Conservation (phyloP, 208 protist genomes). For the Blastocrithidia nonstop region DNA sequence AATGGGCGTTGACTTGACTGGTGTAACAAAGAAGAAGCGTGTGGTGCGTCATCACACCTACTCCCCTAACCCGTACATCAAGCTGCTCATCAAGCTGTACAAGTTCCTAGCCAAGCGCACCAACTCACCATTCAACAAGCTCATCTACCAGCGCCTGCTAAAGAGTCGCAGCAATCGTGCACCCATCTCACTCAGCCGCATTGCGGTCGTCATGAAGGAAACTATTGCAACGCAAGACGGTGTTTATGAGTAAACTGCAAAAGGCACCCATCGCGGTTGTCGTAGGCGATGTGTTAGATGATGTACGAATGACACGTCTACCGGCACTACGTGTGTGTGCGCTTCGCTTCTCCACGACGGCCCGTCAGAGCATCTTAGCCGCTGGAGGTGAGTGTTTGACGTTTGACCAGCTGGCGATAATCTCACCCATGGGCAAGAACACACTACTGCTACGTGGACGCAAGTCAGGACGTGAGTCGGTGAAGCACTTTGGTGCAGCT, state of each 20-base stretch:
- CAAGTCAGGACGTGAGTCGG: slow-evolving; percentile 89
- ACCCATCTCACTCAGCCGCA: slow-evolving; percentile 91
- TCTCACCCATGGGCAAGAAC: slow-evolving; percentile 94
- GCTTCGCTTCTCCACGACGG: slow-evolving; percentile 97
- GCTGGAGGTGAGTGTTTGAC: slow-evolving; percentile 98
- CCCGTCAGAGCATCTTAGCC: slow-evolving; percentile 95
- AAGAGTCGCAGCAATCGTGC: slow-evolving; percentile 94
- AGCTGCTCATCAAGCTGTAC: slow-evolving; percentile 98
- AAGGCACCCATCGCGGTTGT: slow-evolving; percentile 93
- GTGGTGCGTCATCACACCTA: slow-evolving; percentile 88
- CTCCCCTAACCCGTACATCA: slow-evolving; percentile 95
- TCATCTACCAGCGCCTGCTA: slow-evolving; percentile 92
- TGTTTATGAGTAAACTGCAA: slow-evolving; percentile 63
- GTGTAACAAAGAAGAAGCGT: slow-evolving; percentile 82
- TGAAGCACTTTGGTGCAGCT: slow-evolving; percentile 98
- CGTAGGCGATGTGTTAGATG: slow-evolving; percentile 98
- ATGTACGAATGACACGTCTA: slow-evolving; percentile 93
- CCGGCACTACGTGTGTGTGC: slow-evolving; percentile 95
- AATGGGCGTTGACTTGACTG: slow-evolving; percentile 85
- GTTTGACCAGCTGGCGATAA: slow-evolving; percentile 96
- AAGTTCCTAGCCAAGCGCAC: slow-evolving; percentile 98
- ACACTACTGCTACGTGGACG: slow-evolving; percentile 95
- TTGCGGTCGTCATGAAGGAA: slow-evolving; percentile 88
- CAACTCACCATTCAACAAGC: slow-evolving; percentile 96
- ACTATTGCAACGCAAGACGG: slow-evolving; percentile 77